Percentiles rank a stretch among this genome's conserved stretches.
These are phyloP conservation scores for Candida tammaniensis DNA, from an alignment of 805 yeast genomes.

Conservation along the genomic window DNA sequence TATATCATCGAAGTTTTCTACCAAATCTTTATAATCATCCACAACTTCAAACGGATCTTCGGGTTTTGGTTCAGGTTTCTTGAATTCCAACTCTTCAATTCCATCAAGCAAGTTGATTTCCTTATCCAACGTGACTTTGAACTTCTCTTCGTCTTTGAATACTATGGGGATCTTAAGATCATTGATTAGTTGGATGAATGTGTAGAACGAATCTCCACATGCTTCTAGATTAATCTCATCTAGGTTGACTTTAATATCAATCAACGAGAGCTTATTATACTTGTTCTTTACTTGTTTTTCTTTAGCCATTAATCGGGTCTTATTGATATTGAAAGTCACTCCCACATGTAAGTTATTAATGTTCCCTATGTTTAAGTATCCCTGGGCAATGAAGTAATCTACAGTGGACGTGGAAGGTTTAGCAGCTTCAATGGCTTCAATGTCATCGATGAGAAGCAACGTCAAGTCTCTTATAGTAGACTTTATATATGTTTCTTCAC, in stretches of 20 bases:
- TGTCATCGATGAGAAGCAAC: slow-evolving; percentile 65
- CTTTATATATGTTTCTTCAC: slow-evolving; percentile 32
- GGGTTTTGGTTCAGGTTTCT: not conserved
- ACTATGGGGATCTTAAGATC: slow-evolving; percentile 71
- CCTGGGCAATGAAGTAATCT: slow-evolving; percentile 21
- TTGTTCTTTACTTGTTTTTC: slow-evolving; percentile 3
- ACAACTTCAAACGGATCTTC: slow-evolving; percentile 14
- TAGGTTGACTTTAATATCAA: slow-evolving; percentile 47
- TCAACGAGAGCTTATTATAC: slow-evolving; percentile 19
- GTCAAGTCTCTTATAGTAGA: slow-evolving; percentile 49
- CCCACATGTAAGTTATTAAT: slow-evolving; percentile 39
- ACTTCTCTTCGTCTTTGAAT: slow-evolving; percentile 60
- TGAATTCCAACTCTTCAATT: slow-evolving; percentile 36
- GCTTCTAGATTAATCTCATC: slow-evolving; percentile 50
- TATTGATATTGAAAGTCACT: slow-evolving; percentile 9
- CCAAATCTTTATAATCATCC: slow-evolving; percentile 18
- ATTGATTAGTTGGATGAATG: slow-evolving; percentile 61
- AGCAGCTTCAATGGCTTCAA: slow-evolving; percentile 9
- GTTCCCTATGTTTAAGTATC: slow-evolving; percentile 53
- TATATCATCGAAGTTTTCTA: slow-evolving; percentile 2
- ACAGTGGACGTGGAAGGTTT: not conserved
- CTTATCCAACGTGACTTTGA: slow-evolving; percentile 33
- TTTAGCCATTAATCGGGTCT: slow-evolving; percentile 2
- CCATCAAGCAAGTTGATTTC: slow-evolving; percentile 41
- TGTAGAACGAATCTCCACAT: slow-evolving; percentile 84